Conservation (phyloP, 106 monocot species). For the Allium cepa region DNA sequence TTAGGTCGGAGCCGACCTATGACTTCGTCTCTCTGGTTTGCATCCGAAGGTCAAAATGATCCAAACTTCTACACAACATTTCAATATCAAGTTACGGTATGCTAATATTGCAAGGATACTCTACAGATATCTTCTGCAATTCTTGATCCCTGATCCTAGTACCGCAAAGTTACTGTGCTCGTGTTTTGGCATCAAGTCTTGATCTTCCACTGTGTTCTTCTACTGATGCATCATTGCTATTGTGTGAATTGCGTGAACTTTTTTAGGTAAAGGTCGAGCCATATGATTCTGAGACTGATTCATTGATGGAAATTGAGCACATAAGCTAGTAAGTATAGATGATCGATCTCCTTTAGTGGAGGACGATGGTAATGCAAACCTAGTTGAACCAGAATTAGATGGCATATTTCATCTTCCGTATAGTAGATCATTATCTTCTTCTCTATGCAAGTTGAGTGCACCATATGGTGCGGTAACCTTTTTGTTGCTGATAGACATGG, state of each 20-base stretch:
- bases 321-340: too few relatives aligned
- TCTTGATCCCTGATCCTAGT: slow-evolving; percentile 74
- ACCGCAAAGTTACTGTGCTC: slow-evolving; percentile 59
- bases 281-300: too few relatives aligned
- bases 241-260: too few relatives aligned
- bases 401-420: slow-evolving; percentile 28
- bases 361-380: not conserved
- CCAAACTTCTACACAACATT: not conserved
- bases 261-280: too few relatives aligned
- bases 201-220: slow-evolving; percentile 46
- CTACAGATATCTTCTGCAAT: slow-evolving; percentile 68
- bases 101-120: slow-evolving; percentile 47
- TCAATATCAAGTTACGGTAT: not conserved
- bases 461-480: slow-evolving; percentile 36
- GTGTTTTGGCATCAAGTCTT: slow-evolving; percentile 31
- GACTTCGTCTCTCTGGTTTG: too few relatives aligned
- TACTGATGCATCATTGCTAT: too few relatives aligned
- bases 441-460: slow-evolving; percentile 16
- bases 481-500: too few relatives aligned
- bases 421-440: slow-evolving; percentile 18
- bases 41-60: too few relatives aligned
- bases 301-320: too few relatives aligned
- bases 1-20: too few relatives aligned
- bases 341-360: slow-evolving; percentile 25
- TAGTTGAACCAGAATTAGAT: not conserved